These are phyloP conservation scores for Spinacia oleracea DNA, from an alignment of 179 eudicot genomes.

Conservation along the genomic window DNA sequence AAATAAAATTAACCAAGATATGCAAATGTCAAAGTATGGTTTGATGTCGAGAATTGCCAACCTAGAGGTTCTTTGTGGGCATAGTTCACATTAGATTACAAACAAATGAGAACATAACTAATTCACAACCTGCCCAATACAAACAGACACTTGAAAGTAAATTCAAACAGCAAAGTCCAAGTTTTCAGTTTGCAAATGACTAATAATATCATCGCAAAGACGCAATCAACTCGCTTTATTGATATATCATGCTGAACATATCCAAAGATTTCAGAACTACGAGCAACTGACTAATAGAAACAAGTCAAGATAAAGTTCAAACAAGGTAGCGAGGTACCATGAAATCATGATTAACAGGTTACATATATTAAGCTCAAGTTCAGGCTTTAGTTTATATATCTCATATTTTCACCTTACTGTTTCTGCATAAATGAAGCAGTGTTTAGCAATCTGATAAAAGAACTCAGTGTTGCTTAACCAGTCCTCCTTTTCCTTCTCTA, in stretches of 20 bases:
- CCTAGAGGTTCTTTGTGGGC: neutral
- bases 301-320: neutral
- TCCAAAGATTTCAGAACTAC: neutral
- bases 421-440: neutral
- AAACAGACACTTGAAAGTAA: neutral
- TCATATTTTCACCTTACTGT: too few relatives aligned
- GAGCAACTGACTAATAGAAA: neutral
- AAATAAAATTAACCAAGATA: neutral
- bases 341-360: neutral
- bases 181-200: neutral
- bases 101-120: neutral
- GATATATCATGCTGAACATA: neutral
- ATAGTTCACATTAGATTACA: neutral
- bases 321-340: neutral
- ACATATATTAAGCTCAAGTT: too few relatives aligned
- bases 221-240: neutral
- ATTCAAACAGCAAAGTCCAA: neutral
- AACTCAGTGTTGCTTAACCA: neutral
- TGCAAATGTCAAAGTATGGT: neutral
- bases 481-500: neutral
- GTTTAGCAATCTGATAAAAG: neutral
- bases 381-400: too few relatives aligned
- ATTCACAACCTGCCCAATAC: neutral
- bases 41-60: neutral
- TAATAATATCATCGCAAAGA: neutral